A percentile compares a stretch with the other conserved stretches of the same genome.
These are phyloP conservation scores for Closterium sp. DNA, from an alignment of 139 green algal species.

Conservation along the genomic window DNA sequence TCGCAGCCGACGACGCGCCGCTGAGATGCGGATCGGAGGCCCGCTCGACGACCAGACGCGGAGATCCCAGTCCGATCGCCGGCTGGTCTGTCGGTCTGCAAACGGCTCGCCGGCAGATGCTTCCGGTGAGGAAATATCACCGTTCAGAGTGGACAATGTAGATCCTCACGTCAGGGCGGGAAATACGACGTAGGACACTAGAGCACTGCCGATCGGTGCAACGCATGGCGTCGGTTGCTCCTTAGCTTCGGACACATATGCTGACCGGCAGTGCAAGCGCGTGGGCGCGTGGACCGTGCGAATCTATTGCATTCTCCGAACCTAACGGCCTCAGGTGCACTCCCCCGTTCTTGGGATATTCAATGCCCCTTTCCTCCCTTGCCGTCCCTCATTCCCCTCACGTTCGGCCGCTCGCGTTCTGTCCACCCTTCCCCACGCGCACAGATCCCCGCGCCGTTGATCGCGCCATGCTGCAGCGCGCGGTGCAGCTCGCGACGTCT, in stretches of 20 bases:
- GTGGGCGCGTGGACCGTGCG: too few species aligned
- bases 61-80: background rate
- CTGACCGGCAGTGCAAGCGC: too few species aligned
- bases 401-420: too few species aligned
- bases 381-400: background rate
- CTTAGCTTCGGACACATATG: too few species aligned
- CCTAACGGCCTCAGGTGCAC: background rate
- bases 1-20: background rate
- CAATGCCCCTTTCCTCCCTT: background rate
- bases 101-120: background rate
- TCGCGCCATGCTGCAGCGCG: constrained; percentile 11
- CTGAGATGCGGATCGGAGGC: background rate
- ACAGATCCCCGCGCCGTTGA: background rate
- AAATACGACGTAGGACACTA: too few species aligned
- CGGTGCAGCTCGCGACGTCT: constrained; percentile 13
- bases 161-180: too few species aligned
- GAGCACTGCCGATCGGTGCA: too few species aligned
- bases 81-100: background rate
- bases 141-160: background rate
- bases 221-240: too few species aligned
- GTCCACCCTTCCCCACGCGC: too few species aligned
- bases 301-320: background rate
- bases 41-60: background rate
- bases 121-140: background rate
- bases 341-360: too few species aligned